Evolutionary conservation across 163 green algal genomes (phyloP).

Genomic region (Trebouxiophyceae sp.): DNA sequence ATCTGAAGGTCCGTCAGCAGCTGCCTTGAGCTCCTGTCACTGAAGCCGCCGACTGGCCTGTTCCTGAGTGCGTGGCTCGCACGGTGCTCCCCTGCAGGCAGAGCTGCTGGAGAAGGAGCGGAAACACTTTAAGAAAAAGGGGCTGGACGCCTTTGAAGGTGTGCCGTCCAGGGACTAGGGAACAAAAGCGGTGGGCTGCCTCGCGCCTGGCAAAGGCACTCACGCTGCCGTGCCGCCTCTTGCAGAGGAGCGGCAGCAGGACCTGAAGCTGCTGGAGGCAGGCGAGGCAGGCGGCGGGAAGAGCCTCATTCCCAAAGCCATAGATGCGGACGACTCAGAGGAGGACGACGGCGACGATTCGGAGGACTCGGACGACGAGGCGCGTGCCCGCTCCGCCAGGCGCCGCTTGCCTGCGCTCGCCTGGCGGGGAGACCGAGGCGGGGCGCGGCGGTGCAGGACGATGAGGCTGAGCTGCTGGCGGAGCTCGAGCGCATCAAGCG

Average conservation of each 20-base stretch:
- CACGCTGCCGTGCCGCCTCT: too few species aligned
- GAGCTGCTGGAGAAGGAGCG: slow-evolving; percentile 73
- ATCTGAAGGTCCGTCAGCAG: slow-evolving; percentile 29
- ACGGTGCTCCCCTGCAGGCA: slow-evolving; percentile 15
- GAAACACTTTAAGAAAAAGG: slow-evolving; percentile 58
- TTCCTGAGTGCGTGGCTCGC: neutral
- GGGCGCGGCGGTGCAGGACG: slow-evolving; percentile 73
- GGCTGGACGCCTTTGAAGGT: slow-evolving; percentile 53
- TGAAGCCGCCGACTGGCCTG: neutral
- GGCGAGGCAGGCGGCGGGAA: slow-evolving; percentile 21
- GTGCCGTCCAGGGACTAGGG: too few species aligned
- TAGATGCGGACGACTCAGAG: slow-evolving; percentile 76
- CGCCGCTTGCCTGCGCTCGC: too few species aligned
- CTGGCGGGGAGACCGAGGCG: too few species aligned
- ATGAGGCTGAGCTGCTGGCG: slow-evolving; percentile 86
- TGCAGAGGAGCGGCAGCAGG: slow-evolving; percentile 46
- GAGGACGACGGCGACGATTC: slow-evolving; percentile 40
- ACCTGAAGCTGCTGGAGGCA: slow-evolving; percentile 68
- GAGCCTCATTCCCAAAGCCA: slow-evolving; percentile 60
- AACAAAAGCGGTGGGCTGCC: too few species aligned
- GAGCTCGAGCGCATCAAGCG: slow-evolving; percentile 96
- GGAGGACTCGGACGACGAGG: slow-evolving; percentile 32
- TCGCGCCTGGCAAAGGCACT: too few species aligned
- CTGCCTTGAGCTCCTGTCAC: neutral
- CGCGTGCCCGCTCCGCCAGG: too few species aligned